A percentile compares a stretch with the other conserved stretches of the same genome.
Evolutionary conservation across 129 eudicot genomes (phyloP).

Genomic region (Saussurea involucrata): DNA sequence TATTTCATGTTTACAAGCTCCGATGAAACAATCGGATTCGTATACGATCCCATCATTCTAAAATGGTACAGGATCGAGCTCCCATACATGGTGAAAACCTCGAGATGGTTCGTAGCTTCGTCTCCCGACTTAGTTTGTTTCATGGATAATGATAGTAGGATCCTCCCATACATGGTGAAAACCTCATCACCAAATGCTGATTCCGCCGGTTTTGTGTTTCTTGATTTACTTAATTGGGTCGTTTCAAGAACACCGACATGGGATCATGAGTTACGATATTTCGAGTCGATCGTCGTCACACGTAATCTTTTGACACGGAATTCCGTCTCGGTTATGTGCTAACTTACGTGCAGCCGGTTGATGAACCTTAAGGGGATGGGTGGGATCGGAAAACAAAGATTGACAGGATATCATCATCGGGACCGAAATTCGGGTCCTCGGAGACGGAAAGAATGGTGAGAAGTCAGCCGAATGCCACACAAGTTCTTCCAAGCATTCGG

Average conservation of each 20-base stretch:
- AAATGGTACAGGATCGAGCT: slow-evolving; percentile 88
- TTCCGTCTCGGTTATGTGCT: slow-evolving; percentile 62
- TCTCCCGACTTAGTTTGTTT: slow-evolving; percentile 85
- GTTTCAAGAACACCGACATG: slow-evolving; percentile 59
- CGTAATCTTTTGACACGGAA: slow-evolving; percentile 44
- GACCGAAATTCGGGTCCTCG: slow-evolving; percentile 76
- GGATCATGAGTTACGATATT: slow-evolving; percentile 58
- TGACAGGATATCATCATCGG: slow-evolving; percentile 85
- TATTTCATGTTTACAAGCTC: slow-evolving; percentile 94
- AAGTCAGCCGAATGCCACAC: slow-evolving; percentile 87
- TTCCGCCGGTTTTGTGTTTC: slow-evolving; percentile 59
- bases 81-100: slow-evolving; percentile 71
- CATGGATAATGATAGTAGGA: slow-evolving; percentile 79
- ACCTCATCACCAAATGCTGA: slow-evolving; percentile 61
- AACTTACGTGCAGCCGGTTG: slow-evolving; percentile 89
- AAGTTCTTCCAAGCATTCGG: slow-evolving; percentile 91
- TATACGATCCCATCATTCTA: slow-evolving; percentile 67
- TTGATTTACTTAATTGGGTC: slow-evolving; percentile 71
- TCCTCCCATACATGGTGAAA: slow-evolving; percentile 71
- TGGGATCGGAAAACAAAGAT: slow-evolving; percentile 84
- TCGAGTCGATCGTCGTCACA: slow-evolving; percentile 28
- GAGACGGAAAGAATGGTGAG: slow-evolving; percentile 73
- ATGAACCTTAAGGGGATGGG: slow-evolving; percentile 93
- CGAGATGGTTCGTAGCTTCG: slow-evolving; percentile 71
- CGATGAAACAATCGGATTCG: slow-evolving; percentile 72